phyloP scores from a whole-genome alignment of 83 land plant genomes.

The Larix sibirica region DNA sequence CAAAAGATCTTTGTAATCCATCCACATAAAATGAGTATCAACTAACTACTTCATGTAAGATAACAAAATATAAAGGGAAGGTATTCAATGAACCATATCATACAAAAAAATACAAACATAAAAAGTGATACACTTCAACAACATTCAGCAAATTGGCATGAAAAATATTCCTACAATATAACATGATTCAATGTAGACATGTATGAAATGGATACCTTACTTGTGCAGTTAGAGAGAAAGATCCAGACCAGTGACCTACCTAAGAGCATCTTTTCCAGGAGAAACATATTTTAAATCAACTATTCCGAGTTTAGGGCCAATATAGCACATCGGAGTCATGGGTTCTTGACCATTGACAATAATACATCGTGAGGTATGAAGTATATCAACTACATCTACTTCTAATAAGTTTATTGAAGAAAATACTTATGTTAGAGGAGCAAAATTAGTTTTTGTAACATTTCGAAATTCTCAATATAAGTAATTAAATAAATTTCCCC shows the following conservation, averaged over 20 bases:
- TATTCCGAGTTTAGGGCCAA: conserved; percentile 44
- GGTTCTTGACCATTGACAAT: conserved; percentile 43
- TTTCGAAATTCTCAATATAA: not conserved
- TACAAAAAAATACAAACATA: not conserved
- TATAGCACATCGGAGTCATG: conserved; percentile 48
- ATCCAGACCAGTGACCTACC: conserved; percentile 33
- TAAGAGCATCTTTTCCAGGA: conserved; percentile 56
- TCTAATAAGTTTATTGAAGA: conserved; percentile 38
- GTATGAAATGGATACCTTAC: not conserved
- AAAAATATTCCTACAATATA: not conserved
- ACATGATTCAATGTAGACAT: not conserved
- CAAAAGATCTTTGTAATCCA: conserved; percentile 60
- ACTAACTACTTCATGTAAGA: not conserved
- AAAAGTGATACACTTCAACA: not conserved
- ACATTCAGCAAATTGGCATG: not conserved
- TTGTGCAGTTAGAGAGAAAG: not conserved
- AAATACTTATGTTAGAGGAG: conserved; percentile 50
- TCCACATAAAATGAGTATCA: not conserved
- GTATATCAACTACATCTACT: conserved; percentile 68
- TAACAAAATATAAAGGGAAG: not conserved
- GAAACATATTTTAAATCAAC: conserved; percentile 56
- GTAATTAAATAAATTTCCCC: not conserved
- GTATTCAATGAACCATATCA: not conserved
- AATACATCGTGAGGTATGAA: conserved; percentile 35
- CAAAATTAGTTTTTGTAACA: conserved; percentile 43